Base-by-base conservation (phyloP, 345 rosid genomes). In the Pugionium cornutum region DNA sequence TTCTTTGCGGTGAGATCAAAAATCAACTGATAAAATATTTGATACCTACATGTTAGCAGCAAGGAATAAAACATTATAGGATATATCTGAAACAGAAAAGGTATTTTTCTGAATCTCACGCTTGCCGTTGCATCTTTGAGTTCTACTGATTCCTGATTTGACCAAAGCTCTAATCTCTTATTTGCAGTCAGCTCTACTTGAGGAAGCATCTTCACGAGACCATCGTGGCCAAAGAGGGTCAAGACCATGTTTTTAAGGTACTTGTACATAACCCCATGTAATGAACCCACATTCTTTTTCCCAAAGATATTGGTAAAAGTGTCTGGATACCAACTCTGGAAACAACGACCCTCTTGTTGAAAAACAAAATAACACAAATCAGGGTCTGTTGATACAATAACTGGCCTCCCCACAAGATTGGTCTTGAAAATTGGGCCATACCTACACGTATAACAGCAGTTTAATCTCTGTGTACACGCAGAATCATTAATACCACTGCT, bases 271-370 rank as follows among this genome's bases (percentile, higher is more conserved):
- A 85, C 81, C 25, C 97, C 99, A 59, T 94, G 99, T 62, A 88
- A 70, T 0, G 99, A 88, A 50, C 99, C 97, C 27, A 88, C 92
- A 77, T 90, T 94, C 27, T 85, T 92, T 54, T 63, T 65, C 62
- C 99, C 99, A 68, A 94, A 86, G 75, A 94, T 84, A 76, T 90
- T 83, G 2, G 86, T 90, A 69, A 94, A 94, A 26, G 99, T 88
- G 31, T 88, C 92, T 30, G 99, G 99, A 66, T 94, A 94, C 95
- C 99, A 94, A 77, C 97, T 90, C 80, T 88, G 85, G 76, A 94
- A 86, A 78, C 81, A 59, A 25, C 75, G 79, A 9, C 99, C 99
- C 61, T 94, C 99, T 74, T 88, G 92, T 70, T 85, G 96, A 81
- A 94, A 90, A 69, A 94, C 81, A 59, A 82, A 88, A 66, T 88